Evolutionary conservation across 177 flowering plant genomes (phyloP), one percentile per base, ranked within the genome.

Genomic region (Vitis hybrid): DNA sequence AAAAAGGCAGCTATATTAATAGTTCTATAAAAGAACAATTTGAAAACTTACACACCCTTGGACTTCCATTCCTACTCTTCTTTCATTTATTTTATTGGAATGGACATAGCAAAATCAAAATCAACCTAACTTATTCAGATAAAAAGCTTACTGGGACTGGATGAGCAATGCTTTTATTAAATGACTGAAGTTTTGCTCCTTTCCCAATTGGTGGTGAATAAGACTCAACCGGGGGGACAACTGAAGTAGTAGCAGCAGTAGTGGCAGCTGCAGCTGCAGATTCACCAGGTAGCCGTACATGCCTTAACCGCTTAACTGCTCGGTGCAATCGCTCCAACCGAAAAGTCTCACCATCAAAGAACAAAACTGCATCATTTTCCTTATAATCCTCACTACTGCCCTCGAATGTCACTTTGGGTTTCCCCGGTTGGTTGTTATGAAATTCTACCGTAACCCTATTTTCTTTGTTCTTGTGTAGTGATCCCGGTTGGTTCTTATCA

Each of bases 351-450:
- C 97, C 94, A 70, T 94, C 97, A 63, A 94, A 94, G 75, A 92
- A 91, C 77, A 94, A 72, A 49, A 92, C 97, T 2, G 92, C 97
- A 68, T 94, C 98, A 72, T 86, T 92, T 11, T 92, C 98, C 74
- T 88, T 94, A 75, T 87, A 88, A 70, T 91, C 97, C 76, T 91
- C 98, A 66, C 84, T 86, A 51, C 85, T 85, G 3, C 98, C 98
- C 60, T 92, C 94, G 60, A 91, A 94, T 3, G 83, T 73, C 19
- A 89, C 87, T 65, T 92, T 94, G 1, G 94, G 97, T 76, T 89
- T 94, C 13, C 98, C 98, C 15, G 77, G 80, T 70, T 91, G 95
- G 56, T 89, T 92, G 75, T 92, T 91, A 5, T 85, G 86, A 55
- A 94, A 94, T 60, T 92, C 97, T 5, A 94, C 94, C 1, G 90